Evolutionary conservation across 2,329 filamentous ascomycete genomes (phyloP), one percentile per base, ranked within the genome.

Genomic region (Microsporum ferrugineum): DNA sequence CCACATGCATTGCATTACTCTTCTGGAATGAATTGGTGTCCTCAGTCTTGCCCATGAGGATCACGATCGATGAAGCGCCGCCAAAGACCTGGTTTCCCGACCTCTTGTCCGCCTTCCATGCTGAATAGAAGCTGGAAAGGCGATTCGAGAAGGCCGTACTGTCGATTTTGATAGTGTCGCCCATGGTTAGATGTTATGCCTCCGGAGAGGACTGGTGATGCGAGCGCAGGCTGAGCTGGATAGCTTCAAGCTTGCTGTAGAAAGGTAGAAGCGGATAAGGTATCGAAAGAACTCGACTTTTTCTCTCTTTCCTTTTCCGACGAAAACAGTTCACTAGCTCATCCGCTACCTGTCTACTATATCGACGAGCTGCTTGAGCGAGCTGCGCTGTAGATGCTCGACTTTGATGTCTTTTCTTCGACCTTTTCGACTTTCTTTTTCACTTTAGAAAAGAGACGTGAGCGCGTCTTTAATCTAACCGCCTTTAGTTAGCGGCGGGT

Each of bases 81-180:
- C 84, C 86, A 75, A 97, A 99, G 65, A 92, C 78, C 71, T 85
- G 81, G 78, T 95, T 89, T 73, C 88, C 88, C 64, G 87, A 84
- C 71, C 91, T 88, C 80, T 95, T 92, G 81, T 97, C 92, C 70
- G 88, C 86, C 81, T 96, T 97, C 94, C 95, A 99, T 78, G 90
- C 85, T 69, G 88, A 86, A 73, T 91, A 83, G 70, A 99, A 88
- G 72, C 88, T 87, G 67, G 87, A 87, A 67, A 97, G 83, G 72
- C 94, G 91, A 79, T 94, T 91, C 76, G 96, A 91, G 80, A 99
- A 99, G 74, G 86, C 81, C 76, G 88, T 87, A 79, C 87, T 89
- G 80, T 97, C 91, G 80, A 99, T 96, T 78, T 89, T 89, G 78
- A 99, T 95, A 77, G 95, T 89, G 71, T 86, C 84, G 68, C 81